phyloP scores from a whole-genome alignment of 495 filamentous ascomycete genomes.

The Hypoxylon cercidicola region DNA sequence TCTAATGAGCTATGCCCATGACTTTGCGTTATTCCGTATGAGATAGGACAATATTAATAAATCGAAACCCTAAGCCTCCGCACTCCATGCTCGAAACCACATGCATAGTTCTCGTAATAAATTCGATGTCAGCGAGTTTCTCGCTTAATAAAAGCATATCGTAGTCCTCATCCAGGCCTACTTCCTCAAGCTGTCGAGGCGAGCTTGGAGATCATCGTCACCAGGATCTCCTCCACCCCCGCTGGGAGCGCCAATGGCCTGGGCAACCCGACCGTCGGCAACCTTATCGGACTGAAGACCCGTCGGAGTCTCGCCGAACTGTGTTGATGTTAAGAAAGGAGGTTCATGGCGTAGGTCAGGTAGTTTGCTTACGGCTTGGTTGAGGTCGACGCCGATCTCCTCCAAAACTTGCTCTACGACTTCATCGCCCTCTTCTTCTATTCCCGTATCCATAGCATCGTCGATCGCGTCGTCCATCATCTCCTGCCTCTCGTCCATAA shows the following conservation, averaged over 20 bases:
- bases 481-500: constrained; percentile 98
- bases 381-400: constrained; percentile 94
- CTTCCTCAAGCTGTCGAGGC: constrained; percentile 80
- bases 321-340: constrained; percentile 28
- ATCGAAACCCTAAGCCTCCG: constrained; percentile 13
- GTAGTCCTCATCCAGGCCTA: constrained; percentile 34
- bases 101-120: constrained; percentile 11
- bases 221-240: constrained; percentile 66
- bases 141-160: constrained; percentile 12
- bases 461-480: constrained; percentile 99
- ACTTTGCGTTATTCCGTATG: constrained; percentile 5
- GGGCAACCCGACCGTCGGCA: constrained; percentile 73
- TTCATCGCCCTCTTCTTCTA: constrained; percentile 92
- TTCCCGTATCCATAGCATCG: constrained; percentile 92
- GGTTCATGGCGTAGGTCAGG: not conserved
- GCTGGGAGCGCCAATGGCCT: constrained; percentile 72
- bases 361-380: constrained; percentile 74
- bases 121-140: constrained; percentile 9
- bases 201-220: constrained; percentile 85
- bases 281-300: constrained; percentile 70
- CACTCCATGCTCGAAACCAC: constrained; percentile 22
- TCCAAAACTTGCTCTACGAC: constrained; percentile 95
- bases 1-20: constrained; percentile 33
- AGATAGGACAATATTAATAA: constrained; percentile 19
- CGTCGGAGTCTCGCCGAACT: constrained; percentile 84